phyloP scores from a whole-genome alignment of 2,329 filamentous ascomycete species.

The Seiridium cupressi region DNA sequence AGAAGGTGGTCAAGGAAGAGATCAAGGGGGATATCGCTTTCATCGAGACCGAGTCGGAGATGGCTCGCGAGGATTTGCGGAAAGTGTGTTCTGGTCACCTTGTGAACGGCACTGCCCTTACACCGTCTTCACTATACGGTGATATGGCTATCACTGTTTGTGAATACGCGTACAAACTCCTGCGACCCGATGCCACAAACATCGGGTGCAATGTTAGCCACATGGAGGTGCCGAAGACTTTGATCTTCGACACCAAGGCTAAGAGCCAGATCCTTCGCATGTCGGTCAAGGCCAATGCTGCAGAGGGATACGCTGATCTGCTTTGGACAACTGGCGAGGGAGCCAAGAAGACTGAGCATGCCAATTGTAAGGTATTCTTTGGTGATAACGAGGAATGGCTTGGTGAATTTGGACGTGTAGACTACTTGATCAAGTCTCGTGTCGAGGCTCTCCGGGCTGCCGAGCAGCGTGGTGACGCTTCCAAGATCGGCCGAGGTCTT shows the following conservation, averaged over 20 bases:
- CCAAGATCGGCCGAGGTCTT: slow-evolving; percentile 72
- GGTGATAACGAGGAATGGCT: slow-evolving; percentile 61
- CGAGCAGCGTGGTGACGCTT: slow-evolving; percentile 63
- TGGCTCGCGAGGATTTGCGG: slow-evolving; percentile 62
- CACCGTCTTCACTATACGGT: slow-evolving; percentile 56
- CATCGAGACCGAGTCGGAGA: slow-evolving; percentile 64
- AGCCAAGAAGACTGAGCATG: slow-evolving; percentile 58
- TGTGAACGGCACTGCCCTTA: slow-evolving; percentile 66
- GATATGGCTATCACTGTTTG: slow-evolving; percentile 56
- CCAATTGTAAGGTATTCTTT: slow-evolving; percentile 59
- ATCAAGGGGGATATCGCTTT: slow-evolving; percentile 57
- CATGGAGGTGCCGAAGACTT: slow-evolving; percentile 68
- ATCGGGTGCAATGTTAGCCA: slow-evolving; percentile 63
- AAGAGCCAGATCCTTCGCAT: slow-evolving; percentile 59
- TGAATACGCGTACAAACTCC: slow-evolving; percentile 65
- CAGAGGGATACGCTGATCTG: slow-evolving; percentile 52
- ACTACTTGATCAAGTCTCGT: slow-evolving; percentile 67
- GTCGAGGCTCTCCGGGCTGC: slow-evolving; percentile 58
- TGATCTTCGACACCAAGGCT: slow-evolving; percentile 54
- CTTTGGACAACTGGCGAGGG: slow-evolving; percentile 60
- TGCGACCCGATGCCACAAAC: slow-evolving; percentile 53
- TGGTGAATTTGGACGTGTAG: slow-evolving; percentile 63
- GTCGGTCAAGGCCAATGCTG: slow-evolving; percentile 57
- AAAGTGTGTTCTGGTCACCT: slow-evolving; percentile 63
- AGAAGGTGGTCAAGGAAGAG: slow-evolving; percentile 61